Percentiles rank a stretch among this genome's conserved stretches.
Conservation (phyloP, 768 basidiomycete species). For the Botryobasidium botryosum region DNA sequence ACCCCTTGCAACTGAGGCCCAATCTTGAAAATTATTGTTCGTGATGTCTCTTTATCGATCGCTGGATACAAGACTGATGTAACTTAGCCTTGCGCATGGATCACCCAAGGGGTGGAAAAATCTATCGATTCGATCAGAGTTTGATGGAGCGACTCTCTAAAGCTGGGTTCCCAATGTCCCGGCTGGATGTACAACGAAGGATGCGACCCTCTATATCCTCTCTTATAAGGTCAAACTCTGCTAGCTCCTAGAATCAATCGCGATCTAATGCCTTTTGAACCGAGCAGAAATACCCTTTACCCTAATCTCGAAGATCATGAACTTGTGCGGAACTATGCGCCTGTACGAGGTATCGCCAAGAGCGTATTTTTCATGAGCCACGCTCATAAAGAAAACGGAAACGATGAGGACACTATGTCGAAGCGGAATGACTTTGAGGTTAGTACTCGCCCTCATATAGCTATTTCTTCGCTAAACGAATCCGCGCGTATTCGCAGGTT, state of each 20-base stretch:
- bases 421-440: conserved; percentile 59
- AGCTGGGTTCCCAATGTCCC: conserved; percentile 44
- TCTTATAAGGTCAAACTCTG: conserved; percentile 32
- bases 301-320: conserved; percentile 41
- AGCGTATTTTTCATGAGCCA: conserved; percentile 58
- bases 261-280: too few species aligned
- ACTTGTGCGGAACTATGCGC: conserved; percentile 31
- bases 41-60: too few species aligned
- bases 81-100: conserved; percentile 54
- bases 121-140: conserved; percentile 61
- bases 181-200: conserved; percentile 51
- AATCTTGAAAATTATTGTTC: conserved; percentile 44
- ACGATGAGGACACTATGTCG: conserved; percentile 41
- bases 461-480: not conserved
- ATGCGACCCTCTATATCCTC: conserved; percentile 58
- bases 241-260: not conserved
- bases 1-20: conserved; percentile 59
- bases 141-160: conserved; percentile 56
- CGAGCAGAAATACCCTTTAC: conserved; percentile 40
- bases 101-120: conserved; percentile 30
- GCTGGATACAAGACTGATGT: too few species aligned
- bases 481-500: too few species aligned
- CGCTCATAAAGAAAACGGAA: conserved; percentile 39
- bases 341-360: conserved; percentile 42
- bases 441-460: not conserved